Evolutionary conservation across 1,139 yeast species (phyloP).

Genomic region (Saccharomycopsis phalli): DNA sequence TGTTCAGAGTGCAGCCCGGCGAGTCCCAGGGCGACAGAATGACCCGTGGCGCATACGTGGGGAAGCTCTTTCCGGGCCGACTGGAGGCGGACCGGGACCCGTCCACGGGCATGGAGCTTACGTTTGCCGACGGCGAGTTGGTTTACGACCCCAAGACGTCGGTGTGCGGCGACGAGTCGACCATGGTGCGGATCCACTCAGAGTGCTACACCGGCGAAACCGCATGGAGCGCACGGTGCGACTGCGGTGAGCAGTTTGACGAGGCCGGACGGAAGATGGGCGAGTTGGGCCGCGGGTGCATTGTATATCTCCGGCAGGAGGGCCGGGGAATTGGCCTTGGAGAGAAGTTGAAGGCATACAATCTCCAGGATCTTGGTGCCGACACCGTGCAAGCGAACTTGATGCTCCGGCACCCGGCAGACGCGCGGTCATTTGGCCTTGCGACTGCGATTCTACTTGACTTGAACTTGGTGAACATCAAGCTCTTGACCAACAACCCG

Average conservation of each 20-base stretch:
- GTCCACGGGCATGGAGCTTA: constrained; percentile 31
- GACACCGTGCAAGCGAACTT: constrained; percentile 97
- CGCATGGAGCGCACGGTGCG: constrained; percentile 98
- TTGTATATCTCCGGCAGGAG: constrained; percentile 93
- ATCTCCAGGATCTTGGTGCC: constrained; percentile 94
- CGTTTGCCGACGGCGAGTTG: constrained; percentile 48
- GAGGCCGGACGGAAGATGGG: constrained; percentile 96
- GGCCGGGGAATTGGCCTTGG: constrained; percentile 98
- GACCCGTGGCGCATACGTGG: constrained; percentile 96
- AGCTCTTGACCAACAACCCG: constrained; percentile 87
- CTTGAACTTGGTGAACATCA: constrained; percentile 63
- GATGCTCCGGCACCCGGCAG: constrained; percentile 91
- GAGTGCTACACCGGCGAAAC: constrained; percentile 99
- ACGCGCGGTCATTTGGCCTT: constrained; percentile 82
- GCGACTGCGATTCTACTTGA: constrained; percentile 91
- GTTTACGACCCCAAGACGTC: constrained; percentile 34
- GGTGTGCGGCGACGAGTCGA: constrained; percentile 27
- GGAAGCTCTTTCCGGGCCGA: constrained; percentile 82
- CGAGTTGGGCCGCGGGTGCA: constrained; percentile 77
- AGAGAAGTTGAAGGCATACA: constrained; percentile 93
- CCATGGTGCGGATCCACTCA: constrained; percentile 80
- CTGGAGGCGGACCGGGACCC: constrained; percentile 56
- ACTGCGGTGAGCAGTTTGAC: constrained; percentile 98
- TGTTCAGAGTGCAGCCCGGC: constrained; percentile 50
- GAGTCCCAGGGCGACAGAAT: constrained; percentile 90